Conservation (phyloP, 495 filamentous ascomycete genomes). For the Emericellopsis terricola region DNA sequence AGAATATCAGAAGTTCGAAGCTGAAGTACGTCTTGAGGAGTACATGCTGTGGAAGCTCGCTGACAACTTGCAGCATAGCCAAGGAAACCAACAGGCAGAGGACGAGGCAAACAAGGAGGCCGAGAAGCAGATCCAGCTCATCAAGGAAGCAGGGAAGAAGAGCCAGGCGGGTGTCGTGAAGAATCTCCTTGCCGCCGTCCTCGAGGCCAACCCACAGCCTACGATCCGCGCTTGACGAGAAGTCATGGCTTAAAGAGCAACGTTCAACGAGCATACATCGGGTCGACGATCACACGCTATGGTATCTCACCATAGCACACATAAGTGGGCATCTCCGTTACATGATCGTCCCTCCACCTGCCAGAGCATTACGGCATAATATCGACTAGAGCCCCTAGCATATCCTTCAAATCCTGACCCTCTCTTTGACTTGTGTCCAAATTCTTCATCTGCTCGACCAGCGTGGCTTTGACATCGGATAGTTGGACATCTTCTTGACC, state of each 20-base stretch:
- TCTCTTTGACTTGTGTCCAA: slow-evolving; percentile 36
- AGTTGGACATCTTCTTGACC: slow-evolving; percentile 51
- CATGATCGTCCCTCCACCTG: no score
- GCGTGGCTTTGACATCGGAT: slow-evolving; percentile 40
- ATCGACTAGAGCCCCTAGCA: slow-evolving; percentile 48
- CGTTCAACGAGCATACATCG: no score
- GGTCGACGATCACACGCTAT: background rate
- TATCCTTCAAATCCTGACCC: slow-evolving; percentile 43
- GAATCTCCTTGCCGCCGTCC: slow-evolving; percentile 61
- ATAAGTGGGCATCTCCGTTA: no score
- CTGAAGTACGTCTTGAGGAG: slow-evolving; percentile 40
- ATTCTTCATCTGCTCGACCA: slow-evolving; percentile 50
- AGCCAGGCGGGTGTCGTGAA: slow-evolving; percentile 62
- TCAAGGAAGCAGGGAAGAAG: slow-evolving; percentile 61
- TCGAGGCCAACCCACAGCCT: slow-evolving; percentile 56
- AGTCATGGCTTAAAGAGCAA: no score
- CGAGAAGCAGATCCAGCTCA: slow-evolving; percentile 63
- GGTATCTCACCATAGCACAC: background rate
- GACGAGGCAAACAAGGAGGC: slow-evolving; percentile 72
- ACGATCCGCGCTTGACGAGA: slow-evolving; percentile 16
- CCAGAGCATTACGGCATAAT: slow-evolving; percentile 33
- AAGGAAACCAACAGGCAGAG: slow-evolving; percentile 75
- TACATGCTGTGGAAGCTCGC: background rate
- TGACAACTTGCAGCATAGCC: slow-evolving; percentile 42
- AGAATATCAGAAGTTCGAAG: slow-evolving; percentile 89